Conservation (phyloP, 306 rosid genomes). For the Spatholobus suberectus region DNA sequence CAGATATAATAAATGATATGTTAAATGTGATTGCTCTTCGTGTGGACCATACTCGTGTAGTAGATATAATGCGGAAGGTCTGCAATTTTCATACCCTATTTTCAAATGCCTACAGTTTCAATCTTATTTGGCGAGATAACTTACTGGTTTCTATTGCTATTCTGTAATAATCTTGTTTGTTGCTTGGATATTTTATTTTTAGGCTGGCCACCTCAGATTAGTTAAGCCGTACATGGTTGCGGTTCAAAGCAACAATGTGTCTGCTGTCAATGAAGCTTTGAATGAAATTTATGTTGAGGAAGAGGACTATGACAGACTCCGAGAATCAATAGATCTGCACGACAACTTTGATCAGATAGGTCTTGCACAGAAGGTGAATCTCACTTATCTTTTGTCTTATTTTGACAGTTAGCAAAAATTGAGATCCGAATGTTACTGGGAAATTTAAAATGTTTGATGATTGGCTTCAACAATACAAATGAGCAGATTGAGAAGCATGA, state of each 20-base stretch:
- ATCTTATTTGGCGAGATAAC: conserved; percentile 3
- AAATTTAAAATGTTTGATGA: conserved; percentile 10
- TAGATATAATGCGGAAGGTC: conserved; percentile 95
- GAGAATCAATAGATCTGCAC: conserved; percentile 91
- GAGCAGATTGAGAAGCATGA: conserved; percentile 94
- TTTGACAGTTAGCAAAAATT: conserved; percentile 58
- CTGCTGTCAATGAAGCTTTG: conserved; percentile 94
- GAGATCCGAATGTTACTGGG: conserved; percentile 25
- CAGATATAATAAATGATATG: conserved; percentile 89
- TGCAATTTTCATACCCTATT: conserved; percentile 20
- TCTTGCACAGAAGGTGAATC: conserved; percentile 84
- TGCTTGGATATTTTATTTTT: conserved; percentile 4
- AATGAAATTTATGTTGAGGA: conserved; percentile 92
- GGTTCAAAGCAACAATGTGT: conserved; percentile 95
- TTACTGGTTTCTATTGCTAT: conserved; percentile 27
- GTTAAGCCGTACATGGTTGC: conserved; percentile 98
- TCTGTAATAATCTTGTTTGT: conserved; percentile 9
- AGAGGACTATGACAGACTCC: conserved; percentile 94
- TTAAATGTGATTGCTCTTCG: conserved; percentile 94
- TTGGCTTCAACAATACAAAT: conserved; percentile 13
- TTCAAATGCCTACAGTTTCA: neutral
- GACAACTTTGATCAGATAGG: conserved; percentile 96
- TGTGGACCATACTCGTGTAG: conserved; percentile 95
- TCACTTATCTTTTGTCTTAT: conserved; percentile 21
- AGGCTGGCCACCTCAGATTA: conserved; percentile 93